These are phyloP conservation scores for Rubroboletus pulcherrimus DNA, from an alignment of 768 basidiomycete genomes.

Conservation along the genomic window DNA sequence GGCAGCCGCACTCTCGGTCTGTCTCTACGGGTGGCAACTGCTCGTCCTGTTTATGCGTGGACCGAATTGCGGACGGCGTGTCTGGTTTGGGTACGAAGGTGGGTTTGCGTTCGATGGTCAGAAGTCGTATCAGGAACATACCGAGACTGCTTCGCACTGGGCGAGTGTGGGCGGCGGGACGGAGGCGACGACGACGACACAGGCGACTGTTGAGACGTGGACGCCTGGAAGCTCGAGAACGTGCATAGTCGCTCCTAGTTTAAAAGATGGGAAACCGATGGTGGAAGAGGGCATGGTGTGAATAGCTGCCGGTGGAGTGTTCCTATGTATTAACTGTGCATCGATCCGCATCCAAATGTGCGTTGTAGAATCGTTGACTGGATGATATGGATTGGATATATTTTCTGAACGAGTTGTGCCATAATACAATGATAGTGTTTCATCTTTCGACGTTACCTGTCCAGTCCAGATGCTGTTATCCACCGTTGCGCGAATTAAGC, in stretches of 20 bases:
- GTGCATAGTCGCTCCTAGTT: background rate
- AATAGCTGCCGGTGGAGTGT: background rate
- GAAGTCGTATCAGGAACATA: background rate
- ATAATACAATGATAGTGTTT: background rate
- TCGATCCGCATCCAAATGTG: background rate
- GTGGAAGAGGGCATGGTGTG: background rate
- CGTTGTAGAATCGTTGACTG: background rate
- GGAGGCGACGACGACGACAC: background rate
- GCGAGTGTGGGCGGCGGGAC: background rate
- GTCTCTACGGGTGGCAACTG: conserved; percentile 33
- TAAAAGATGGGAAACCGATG: background rate
- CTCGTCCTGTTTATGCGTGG: conserved; percentile 37
- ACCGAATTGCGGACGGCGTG: conserved; percentile 32
- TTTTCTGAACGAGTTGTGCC: background rate
- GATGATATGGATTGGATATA: background rate
- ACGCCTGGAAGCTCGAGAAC: conserved; percentile 1
- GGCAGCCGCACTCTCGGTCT: conserved; percentile 32
- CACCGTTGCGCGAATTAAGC: background rate
- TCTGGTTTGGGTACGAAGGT: conserved; percentile 66
- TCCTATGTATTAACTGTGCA: background rate
- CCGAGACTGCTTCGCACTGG: background rate
- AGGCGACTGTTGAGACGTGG: conserved; percentile 3
- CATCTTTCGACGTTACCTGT: background rate
- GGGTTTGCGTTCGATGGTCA: conserved; percentile 30
- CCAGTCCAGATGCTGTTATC: background rate